Evolutionary conservation across 352 stramenopile species (phyloP).

Genomic region (Detonula confervacea): DNA sequence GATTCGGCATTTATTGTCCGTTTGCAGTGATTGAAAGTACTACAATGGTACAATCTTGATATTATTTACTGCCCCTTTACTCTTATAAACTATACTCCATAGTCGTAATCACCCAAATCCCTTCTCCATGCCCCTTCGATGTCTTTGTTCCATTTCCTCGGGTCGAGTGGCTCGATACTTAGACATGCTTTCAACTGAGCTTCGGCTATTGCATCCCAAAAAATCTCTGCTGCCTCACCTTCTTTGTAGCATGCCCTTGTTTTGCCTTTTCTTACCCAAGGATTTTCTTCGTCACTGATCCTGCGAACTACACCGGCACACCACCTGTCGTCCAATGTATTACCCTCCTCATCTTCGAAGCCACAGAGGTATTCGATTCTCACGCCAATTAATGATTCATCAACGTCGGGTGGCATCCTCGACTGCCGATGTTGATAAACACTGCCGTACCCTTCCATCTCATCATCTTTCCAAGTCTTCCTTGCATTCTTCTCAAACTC

Average conservation of each 20-base stretch:
- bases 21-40: neutral
- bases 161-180: neutral
- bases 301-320: neutral
- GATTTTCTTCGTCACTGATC: neutral
- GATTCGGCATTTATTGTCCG: neutral
- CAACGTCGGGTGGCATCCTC: neutral
- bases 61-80: neutral
- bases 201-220: neutral
- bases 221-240: neutral
- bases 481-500: slow-evolving; percentile 1
- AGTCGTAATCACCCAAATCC: neutral
- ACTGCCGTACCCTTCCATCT: neutral
- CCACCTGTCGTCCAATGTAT: neutral
- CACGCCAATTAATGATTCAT: neutral
- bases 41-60: neutral
- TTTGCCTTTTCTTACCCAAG: neutral
- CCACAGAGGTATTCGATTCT: neutral
- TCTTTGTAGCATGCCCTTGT: neutral
- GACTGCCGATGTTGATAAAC: neutral
- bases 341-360: neutral
- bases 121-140: neutral
- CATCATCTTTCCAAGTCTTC: neutral
- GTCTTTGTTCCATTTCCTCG: neutral
- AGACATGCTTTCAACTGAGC: neutral
- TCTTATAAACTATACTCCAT: neutral